Evolutionary conservation across 2,329 filamentous ascomycete species (phyloP), one percentile per base, ranked within the genome.

Genomic region (Didymosphaeria variabile): DNA sequence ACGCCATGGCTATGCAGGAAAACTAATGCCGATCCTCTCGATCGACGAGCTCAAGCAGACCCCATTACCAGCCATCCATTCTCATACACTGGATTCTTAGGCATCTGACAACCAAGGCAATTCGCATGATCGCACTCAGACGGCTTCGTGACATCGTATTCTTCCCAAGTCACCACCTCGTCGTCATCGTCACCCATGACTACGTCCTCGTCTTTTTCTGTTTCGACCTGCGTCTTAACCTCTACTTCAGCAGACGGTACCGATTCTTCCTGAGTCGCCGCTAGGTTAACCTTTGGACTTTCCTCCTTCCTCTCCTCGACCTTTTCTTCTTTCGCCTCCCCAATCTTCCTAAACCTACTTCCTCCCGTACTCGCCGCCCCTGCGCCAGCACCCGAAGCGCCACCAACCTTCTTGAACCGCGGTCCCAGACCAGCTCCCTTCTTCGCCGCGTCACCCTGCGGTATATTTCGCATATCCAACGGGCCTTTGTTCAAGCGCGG

Each of bases 341-440:
- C 54, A 19, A 90, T 89, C 73, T 94, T 95, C 79, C 94, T 91
- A 68, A 90, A 88, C 0, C 87, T 85, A 0, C 80, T 79, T 1
- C 67, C 67, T 21, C 56, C 62, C 67, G 66, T 70, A 6, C 26
- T 29, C 26, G 6, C 26, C 23, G 72, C 63, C 5, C 42, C 53
- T 4, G 51, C 34, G 5, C 10, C 31, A 8, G 36, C 36, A 29
- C 26, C 26, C 26, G 26, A 6, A 6, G 26, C 26, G 3, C 65
- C 68, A 1, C 72, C 72, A 52, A 75, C 66, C 55, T 73, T 74
- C 0, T 64, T 74, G 55, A 77, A 77, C 7, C 71, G 55, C 17
- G 63, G 62, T 1, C 71, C 72, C 2, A 62, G 54, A 2, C 59
- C 26, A 29, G 26, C 26, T 29, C 4, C 69, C 15, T 60, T 71